Conservation (phyloP, 306 rosid genomes). For the Morella rubra region DNA sequence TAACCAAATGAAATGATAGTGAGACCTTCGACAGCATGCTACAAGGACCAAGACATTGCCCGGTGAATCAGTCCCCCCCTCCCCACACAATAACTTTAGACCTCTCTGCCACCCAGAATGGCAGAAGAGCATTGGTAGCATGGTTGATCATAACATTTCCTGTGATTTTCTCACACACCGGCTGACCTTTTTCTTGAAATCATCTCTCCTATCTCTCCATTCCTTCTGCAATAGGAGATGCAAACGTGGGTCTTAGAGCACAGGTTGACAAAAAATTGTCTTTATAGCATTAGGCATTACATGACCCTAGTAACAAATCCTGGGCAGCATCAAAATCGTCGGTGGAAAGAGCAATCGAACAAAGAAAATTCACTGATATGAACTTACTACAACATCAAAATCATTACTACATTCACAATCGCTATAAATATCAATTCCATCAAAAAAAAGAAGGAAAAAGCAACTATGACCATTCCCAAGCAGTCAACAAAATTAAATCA, state of each 20-base stretch:
- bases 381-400: neutral
- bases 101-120: slow-evolving; percentile 46
- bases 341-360: too few species aligned
- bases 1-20: slow-evolving; percentile 40
- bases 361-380: too few species aligned
- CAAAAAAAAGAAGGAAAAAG: neutral
- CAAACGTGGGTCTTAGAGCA: slow-evolving; percentile 10
- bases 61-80: slow-evolving; percentile 35
- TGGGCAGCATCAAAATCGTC: too few species aligned
- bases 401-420: neutral
- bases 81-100: slow-evolving; percentile 27
- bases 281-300: neutral
- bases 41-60: slow-evolving; percentile 42
- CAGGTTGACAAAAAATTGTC: neutral
- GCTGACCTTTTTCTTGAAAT: slow-evolving; percentile 91
- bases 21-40: slow-evolving; percentile 52
- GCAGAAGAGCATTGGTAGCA: slow-evolving; percentile 8
- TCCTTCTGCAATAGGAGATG: slow-evolving; percentile 64
- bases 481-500: neutral
- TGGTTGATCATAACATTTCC: slow-evolving; percentile 61
- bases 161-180: slow-evolving; percentile 95
- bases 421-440: neutral
- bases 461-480: neutral
- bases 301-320: neutral
- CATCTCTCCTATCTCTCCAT: slow-evolving; percentile 96